phyloP scores from a whole-genome alignment of 768 basidiomycete species.

The Mycena vulgaris region DNA sequence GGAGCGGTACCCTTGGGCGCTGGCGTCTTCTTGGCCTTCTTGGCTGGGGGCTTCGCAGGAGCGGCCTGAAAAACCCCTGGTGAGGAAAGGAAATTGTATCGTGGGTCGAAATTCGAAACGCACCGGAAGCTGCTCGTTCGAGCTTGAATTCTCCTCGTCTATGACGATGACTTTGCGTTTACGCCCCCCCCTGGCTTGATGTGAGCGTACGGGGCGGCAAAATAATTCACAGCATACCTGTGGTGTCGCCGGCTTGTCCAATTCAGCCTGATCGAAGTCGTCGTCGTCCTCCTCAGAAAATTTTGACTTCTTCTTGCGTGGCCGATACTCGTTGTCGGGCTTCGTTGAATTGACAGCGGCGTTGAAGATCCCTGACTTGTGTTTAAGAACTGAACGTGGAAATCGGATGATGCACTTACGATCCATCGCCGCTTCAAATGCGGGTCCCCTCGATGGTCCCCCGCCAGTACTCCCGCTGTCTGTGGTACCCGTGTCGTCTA shows the following conservation, averaged over 20 bases:
- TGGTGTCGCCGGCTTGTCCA: neutral
- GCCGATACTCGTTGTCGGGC: neutral
- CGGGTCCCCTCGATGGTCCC: neutral
- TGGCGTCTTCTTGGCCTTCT: neutral
- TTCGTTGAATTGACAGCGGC: neutral
- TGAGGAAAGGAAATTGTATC: neutral
- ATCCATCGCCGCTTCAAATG: neutral
- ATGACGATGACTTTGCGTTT: neutral
- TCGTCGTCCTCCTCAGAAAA: neutral
- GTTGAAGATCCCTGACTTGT: neutral
- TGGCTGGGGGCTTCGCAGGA: neutral
- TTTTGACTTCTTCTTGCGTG: neutral
- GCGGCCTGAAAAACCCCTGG: no score
- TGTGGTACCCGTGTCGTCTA: no score
- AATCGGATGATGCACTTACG: neutral
- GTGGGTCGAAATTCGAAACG: neutral
- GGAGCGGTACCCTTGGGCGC: neutral
- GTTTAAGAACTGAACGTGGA: no score
- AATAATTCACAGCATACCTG: neutral
- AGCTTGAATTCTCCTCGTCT: neutral
- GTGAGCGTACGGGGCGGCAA: neutral
- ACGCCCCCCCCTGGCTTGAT: neutral
- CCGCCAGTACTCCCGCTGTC: no score
- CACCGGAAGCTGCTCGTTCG: neutral
- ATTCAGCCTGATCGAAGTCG: neutral